phyloP scores from a whole-genome alignment of 441 rosid genomes.

The Daphne laureola region DNA sequence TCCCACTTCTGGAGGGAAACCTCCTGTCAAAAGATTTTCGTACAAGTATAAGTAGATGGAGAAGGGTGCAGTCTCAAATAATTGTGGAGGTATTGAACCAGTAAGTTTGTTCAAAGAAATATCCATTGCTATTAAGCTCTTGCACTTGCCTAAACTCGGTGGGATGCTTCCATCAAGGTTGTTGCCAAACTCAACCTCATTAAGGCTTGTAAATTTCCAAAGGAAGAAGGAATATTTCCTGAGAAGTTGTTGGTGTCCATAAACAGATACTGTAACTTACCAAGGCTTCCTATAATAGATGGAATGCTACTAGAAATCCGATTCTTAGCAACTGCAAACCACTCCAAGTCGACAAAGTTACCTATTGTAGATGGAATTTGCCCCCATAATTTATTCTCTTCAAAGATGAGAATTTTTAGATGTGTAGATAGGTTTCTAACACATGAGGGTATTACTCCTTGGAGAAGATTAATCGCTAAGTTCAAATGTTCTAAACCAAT shows the following conservation, averaged over 20 bases:
- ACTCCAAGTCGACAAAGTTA: not conserved
- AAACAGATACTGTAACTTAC: not conserved
- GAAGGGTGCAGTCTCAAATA: slow-evolving; percentile 6
- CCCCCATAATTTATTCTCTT: slow-evolving; percentile 10
- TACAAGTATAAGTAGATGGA: not conserved
- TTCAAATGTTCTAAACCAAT: no score
- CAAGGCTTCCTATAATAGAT: slow-evolving; percentile 10
- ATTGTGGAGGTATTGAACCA: slow-evolving; percentile 11
- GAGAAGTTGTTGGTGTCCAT: slow-evolving; percentile 3
- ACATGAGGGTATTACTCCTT: slow-evolving; percentile 5
- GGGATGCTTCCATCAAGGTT: slow-evolving; percentile 15
- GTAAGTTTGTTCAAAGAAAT: slow-evolving; percentile 8
- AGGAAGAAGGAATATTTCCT: slow-evolving; percentile 13
- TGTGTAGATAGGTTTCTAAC: slow-evolving; percentile 8
- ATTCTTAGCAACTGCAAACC: not conserved
- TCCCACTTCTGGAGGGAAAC: slow-evolving; percentile 14
- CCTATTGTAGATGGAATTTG: slow-evolving; percentile 8
- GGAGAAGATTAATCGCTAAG: not conserved
- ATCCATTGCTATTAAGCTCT: slow-evolving; percentile 9
- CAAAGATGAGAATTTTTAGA: not conserved
- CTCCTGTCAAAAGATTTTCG: slow-evolving; percentile 4
- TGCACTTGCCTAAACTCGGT: not conserved
- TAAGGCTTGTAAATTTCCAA: slow-evolving; percentile 2
- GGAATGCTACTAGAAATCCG: slow-evolving; percentile 9
- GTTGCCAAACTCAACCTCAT: slow-evolving; percentile 6